Conservation (phyloP, 306 rosid genomes). For the Nissolia schottii region DNA sequence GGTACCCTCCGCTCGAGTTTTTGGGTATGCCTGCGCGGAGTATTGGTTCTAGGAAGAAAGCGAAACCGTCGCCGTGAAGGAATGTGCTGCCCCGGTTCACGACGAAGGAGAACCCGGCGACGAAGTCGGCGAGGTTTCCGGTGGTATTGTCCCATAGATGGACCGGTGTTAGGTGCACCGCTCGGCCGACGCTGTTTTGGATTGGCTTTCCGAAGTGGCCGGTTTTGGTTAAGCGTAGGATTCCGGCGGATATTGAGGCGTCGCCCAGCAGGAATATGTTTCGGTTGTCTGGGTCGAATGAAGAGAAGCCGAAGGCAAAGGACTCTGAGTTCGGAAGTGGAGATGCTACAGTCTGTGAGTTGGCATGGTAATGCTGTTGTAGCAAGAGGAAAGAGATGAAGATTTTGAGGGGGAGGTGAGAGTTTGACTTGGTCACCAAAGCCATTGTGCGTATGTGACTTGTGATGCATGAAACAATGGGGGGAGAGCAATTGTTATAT, state of each 20-base stretch:
- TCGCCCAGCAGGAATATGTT: not conserved
- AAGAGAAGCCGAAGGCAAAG: not conserved
- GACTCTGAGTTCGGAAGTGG: not conserved
- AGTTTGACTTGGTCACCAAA: not conserved
- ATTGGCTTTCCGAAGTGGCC: not conserved
- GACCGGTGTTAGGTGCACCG: not conserved
- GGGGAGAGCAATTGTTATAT: not conserved
- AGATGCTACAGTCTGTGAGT: not conserved
- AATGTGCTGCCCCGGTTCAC: not conserved
- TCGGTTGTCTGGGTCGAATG: not conserved
- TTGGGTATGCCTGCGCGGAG: not conserved
- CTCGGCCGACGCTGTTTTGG: constrained; percentile 21
- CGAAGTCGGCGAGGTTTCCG: constrained; percentile 17
- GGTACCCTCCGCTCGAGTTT: constrained; percentile 26
- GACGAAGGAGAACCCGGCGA: constrained; percentile 7
- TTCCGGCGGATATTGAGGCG: not conserved
- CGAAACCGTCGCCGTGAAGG: constrained; percentile 25
- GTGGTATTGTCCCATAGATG: constrained; percentile 14
- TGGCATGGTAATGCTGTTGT: not conserved
- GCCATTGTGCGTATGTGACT: constrained; percentile 3
- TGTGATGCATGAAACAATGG: not conserved
- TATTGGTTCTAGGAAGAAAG: constrained; percentile 24
- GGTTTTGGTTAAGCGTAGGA: constrained; percentile 17
- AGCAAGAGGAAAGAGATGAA: constrained; percentile 18
- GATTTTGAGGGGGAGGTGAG: not conserved